Evolutionary conservation across 2,329 filamentous ascomycete genomes (phyloP), one percentile per base, ranked within the genome.

Genomic region (Colletotrichum orbiculare): DNA sequence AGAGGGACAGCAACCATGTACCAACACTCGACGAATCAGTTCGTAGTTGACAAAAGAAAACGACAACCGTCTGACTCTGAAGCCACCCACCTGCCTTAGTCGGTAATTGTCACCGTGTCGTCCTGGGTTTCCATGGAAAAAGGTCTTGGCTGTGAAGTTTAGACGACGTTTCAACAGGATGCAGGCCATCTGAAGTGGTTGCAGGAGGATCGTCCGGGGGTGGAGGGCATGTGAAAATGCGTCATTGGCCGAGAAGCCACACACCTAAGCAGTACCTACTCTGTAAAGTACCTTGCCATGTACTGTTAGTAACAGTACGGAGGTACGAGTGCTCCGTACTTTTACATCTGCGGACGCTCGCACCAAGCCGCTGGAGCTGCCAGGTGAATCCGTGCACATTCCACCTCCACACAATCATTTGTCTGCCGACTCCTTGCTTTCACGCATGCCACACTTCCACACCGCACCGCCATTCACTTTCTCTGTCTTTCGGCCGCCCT

Each of bases 181-280:
- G 38, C 62, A 52, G 46, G 50, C 50, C 25, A 25, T 25, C 25
- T 25, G 25, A 25, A 25, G 25, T 25, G 25, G 35, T 34, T 38
- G 10, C 35, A 59, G 62, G 52, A 56, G 25, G 41, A 42, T 34
- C 62, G 50, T 39, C 45, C 49, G 35, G 41, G 41, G 25, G 25
- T 25, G 25, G n/a, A 46, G 53, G 49, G 50, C 62, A 65, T 65
- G 62, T 65, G 62, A 65, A 65, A 65, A 52, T 65, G 58, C 58
- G 62, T 65, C 62, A 65, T 62, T 65, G 58, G 62, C 52, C 46
- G 45, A 50, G 33, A 48, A 34, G 25, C 35, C 48, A 34, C 49
- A 53, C 52, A 33, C 52, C 41, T 38, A 4, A 4, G 25, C 25
- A 25, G 25, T 25, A 25, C 3, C 4, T 25, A 25, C 4, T 25